These are phyloP conservation scores for Eucalyptus caleyi DNA, from an alignment of 345 rosid genomes.

Conservation along the genomic window DNA sequence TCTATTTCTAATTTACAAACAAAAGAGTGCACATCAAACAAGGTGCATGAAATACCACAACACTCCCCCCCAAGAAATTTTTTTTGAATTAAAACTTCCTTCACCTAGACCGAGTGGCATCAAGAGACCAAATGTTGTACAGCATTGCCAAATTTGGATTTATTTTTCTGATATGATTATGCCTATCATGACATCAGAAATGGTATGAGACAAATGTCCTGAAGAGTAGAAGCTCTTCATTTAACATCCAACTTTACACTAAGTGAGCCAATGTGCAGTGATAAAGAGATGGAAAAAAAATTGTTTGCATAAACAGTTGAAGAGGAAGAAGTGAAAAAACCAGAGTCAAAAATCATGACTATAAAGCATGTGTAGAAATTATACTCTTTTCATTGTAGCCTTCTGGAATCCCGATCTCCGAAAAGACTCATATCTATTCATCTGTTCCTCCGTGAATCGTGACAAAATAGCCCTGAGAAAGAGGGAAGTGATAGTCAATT, in stretches of 20 bases:
- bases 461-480: slow-evolving; percentile 55
- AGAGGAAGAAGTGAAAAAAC: not conserved
- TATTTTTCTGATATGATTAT: not conserved
- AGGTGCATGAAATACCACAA: not conserved
- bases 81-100: not conserved
- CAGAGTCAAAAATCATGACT: not conserved
- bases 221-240: not conserved
- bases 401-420: slow-evolving; percentile 95
- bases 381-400: slow-evolving; percentile 86
- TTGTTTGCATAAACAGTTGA: not conserved
- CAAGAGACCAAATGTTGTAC: not conserved
- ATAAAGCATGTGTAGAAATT: not conserved
- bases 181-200: not conserved
- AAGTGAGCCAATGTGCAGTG: not conserved
- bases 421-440: slow-evolving; percentile 89
- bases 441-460: slow-evolving; percentile 72
- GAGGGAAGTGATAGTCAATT: not conserved
- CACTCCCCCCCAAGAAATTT: not conserved
- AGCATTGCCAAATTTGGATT: not conserved
- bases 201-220: not conserved
- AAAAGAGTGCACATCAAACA: not conserved
- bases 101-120: not conserved
- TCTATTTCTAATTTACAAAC: not conserved
- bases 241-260: not conserved
- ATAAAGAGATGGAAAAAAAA: not conserved